A percentile compares a stretch with the other conserved stretches of the same genome.
Conservation (phyloP, 2,329 filamentous ascomycete genomes). For the Ophiostoma piceae region DNA sequence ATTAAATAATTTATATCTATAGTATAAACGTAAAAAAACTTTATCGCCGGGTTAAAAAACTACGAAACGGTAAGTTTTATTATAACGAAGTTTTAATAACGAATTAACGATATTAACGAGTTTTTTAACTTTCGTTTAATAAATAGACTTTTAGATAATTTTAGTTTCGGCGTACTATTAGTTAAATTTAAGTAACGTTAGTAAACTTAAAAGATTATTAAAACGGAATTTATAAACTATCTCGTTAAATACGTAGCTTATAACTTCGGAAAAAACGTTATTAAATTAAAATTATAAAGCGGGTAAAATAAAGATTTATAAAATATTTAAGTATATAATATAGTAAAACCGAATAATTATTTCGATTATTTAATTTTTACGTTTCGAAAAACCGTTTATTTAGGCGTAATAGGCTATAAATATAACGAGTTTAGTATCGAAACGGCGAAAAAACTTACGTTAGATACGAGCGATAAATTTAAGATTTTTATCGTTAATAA, state of each 20-base stretch:
- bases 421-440: neutral
- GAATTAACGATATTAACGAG: too few species aligned
- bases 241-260: neutral
- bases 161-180: too few species aligned
- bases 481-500: too few species aligned
- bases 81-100: too few species aligned
- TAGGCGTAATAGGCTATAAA: neutral
- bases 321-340: neutral
- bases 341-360: neutral
- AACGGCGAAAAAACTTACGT: too few species aligned
- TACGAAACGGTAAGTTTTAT: too few species aligned
- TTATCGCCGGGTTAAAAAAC: too few species aligned
- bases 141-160: too few species aligned
- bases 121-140: too few species aligned
- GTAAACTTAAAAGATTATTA: neutral
- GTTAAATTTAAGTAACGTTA: neutral
- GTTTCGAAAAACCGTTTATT: neutral
- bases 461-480: too few species aligned
- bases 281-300: neutral
- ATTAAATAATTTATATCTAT: too few species aligned
- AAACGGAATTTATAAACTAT: neutral
- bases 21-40: too few species aligned
- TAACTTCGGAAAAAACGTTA: neutral
- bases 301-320: neutral
- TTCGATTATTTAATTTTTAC: neutral